Conservation (phyloP, 108 stramenopile genomes). For the Aurantiochytrium sp. region DNA sequence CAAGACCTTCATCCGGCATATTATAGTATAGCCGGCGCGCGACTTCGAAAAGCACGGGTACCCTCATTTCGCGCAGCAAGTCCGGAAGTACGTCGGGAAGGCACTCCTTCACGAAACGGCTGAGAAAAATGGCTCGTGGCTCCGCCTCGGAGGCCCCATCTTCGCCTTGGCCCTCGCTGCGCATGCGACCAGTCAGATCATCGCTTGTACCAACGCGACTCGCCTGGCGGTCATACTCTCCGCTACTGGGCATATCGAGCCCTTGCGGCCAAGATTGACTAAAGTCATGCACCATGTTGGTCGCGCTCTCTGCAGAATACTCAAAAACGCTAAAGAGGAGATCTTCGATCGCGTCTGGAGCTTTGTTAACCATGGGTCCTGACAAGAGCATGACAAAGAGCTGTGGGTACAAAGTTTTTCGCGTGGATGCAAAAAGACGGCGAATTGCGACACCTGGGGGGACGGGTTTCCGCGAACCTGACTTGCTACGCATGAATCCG, state of each 20-base stretch:
- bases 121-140: neutral
- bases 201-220: neutral
- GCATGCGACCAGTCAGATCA: no score
- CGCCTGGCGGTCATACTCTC: neutral
- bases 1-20: neutral
- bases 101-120: neutral
- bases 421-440: neutral
- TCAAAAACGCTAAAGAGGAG: neutral
- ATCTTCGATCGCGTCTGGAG: neutral
- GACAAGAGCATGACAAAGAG: slow-evolving; percentile 7
- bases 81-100: neutral
- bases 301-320: neutral
- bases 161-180: no score
- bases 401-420: neutral
- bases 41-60: neutral
- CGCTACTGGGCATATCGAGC: neutral
- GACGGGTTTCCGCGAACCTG: neutral
- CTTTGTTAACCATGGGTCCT: neutral
- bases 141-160: neutral
- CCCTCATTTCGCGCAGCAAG: neutral
- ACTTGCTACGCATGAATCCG: neutral
- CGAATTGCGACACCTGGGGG: neutral
- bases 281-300: neutral
- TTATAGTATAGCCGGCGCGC: neutral
- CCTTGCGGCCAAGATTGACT: neutral